Evolutionary conservation across 129 eudicot species (phyloP).

Genomic region (Lonicera japonica): DNA sequence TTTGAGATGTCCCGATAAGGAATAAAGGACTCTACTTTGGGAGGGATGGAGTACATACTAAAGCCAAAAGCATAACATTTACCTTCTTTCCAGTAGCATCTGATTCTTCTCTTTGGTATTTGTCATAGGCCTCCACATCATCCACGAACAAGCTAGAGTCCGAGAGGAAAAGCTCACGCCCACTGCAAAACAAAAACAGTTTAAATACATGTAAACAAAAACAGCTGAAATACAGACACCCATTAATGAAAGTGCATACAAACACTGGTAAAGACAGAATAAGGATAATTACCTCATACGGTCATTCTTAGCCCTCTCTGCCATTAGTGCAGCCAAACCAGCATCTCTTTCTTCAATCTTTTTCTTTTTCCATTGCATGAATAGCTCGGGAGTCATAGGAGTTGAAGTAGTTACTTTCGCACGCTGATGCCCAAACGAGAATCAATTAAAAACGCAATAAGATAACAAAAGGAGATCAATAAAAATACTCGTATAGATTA

Average conservation of each 20-base stretch:
- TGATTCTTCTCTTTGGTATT: constrained; percentile 61
- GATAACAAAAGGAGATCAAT: too few species aligned
- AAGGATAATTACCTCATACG: constrained; percentile 64
- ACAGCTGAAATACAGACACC: background rate
- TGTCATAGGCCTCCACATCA: constrained; percentile 82
- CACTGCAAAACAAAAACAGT: constrained; percentile 38
- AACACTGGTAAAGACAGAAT: background rate
- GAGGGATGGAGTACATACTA: too few species aligned
- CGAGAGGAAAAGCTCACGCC: constrained; percentile 81
- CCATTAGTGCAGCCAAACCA: constrained; percentile 76
- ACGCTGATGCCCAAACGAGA: constrained; percentile 39
- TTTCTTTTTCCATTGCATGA: constrained; percentile 78
- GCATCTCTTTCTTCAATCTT: constrained; percentile 79
- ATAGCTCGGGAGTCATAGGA: constrained; percentile 87
- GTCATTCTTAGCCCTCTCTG: constrained; percentile 95
- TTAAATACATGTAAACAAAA: background rate
- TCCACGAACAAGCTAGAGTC: constrained; percentile 90
- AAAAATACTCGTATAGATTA: too few species aligned
- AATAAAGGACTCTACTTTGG: too few species aligned
- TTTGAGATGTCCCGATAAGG: too few species aligned
- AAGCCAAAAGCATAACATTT: constrained; percentile 3
- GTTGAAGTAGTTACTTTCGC: constrained; percentile 71
- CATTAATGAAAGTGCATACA: background rate
- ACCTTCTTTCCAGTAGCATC: constrained; percentile 50
- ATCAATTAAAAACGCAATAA: background rate